Evolutionary conservation across 2,329 filamentous ascomycete species (phyloP).

Genomic region (Lachnum nothofagi): DNA sequence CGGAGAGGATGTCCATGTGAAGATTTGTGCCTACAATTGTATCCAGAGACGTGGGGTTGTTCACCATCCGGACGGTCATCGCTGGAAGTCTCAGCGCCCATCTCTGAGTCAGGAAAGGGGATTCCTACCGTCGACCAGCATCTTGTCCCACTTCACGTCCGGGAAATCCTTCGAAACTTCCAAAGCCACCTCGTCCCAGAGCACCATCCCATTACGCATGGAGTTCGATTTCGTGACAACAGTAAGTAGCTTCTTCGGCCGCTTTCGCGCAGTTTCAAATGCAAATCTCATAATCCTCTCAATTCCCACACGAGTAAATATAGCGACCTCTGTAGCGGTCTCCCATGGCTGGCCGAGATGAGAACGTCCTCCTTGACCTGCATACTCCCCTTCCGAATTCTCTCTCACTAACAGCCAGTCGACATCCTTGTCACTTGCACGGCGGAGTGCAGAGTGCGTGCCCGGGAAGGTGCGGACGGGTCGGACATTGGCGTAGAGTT

Average conservation of each 20-base stretch:
- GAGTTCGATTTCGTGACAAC: constrained; percentile 64
- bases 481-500: constrained; percentile 63
- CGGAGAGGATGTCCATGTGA: constrained; percentile 62
- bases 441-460: constrained; percentile 49
- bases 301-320: constrained; percentile 57
- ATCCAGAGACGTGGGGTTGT: constrained; percentile 53
- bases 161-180: constrained; percentile 53
- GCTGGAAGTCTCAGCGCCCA: no score
- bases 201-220: constrained; percentile 61
- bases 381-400: constrained; percentile 57
- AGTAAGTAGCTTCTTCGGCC: constrained; percentile 54
- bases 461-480: constrained; percentile 56
- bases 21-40: constrained; percentile 61
- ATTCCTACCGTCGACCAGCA: constrained; percentile 21
- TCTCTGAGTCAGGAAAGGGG: no score
- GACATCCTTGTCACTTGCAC: constrained; percentile 43
- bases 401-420: constrained; percentile 64
- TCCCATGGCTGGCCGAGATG: constrained; percentile 54
- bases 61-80: constrained; percentile 48
- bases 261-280: constrained; percentile 47
- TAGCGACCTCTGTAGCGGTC: constrained; percentile 55
- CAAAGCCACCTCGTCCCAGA: constrained; percentile 59
- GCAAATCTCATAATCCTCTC: constrained; percentile 59
- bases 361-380: constrained; percentile 47
- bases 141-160: constrained; percentile 55